These are phyloP conservation scores for Vitellaria paradoxa DNA, from an alignment of 179 eudicot genomes.

Conservation along the genomic window DNA sequence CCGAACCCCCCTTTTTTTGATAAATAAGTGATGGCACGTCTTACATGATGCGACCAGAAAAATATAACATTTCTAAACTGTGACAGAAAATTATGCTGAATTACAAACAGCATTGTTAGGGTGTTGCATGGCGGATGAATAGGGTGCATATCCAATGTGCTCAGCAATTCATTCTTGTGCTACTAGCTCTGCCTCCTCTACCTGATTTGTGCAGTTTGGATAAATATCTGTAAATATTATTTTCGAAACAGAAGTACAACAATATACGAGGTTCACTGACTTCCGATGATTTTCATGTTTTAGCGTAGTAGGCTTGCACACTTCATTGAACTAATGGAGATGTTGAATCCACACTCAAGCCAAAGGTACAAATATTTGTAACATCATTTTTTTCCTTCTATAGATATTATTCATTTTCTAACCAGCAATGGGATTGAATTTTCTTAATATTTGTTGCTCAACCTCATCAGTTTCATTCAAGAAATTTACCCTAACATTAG, in stretches of 20 bases:
- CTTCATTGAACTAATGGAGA: conserved; percentile 91
- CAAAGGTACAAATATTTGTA: conserved; percentile 48
- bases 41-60: too few species aligned
- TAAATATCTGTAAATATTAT: neutral
- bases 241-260: neutral
- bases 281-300: conserved; percentile 17
- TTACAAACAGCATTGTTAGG: too few species aligned
- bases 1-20: too few species aligned
- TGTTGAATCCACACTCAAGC: conserved; percentile 87
- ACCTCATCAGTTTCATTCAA: neutral
- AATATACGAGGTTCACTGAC: conserved; percentile 8
- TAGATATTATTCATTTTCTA: neutral
- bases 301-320: conserved; percentile 87
- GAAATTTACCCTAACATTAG: too few species aligned
- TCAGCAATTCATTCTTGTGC: neutral
- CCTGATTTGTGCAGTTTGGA: neutral
- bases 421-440: neutral
- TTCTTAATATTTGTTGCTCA: neutral
- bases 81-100: too few species aligned
- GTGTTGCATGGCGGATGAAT: neutral
- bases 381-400: neutral
- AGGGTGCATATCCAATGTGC: conserved; percentile 1
- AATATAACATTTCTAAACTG: too few species aligned
- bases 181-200: neutral
- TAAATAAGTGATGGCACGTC: too few species aligned